Conservation (phyloP, 2,329 filamentous ascomycete species). For the Stachybotrys echinatus region DNA sequence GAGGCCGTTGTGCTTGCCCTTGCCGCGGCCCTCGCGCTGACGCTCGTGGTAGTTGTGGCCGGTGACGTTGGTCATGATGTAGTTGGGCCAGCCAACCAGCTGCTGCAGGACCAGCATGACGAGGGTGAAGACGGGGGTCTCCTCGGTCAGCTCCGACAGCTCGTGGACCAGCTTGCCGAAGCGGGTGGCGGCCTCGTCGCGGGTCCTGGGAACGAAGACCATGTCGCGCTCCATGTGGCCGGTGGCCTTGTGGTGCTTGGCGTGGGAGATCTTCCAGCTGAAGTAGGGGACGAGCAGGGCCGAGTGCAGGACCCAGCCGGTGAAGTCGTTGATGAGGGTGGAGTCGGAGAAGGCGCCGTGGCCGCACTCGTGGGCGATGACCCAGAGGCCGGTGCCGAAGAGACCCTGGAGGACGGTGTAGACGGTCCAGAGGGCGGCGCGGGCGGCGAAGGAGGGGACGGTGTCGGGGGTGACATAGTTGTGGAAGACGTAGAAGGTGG, state of each 20-base stretch:
- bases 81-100: slow-evolving; percentile 87
- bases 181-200: slow-evolving; percentile 71
- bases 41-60: slow-evolving; percentile 92
- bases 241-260: slow-evolving; percentile 99
- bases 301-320: slow-evolving; percentile 89
- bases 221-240: slow-evolving; percentile 97
- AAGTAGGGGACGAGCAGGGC: slow-evolving; percentile 91
- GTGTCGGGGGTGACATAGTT: slow-evolving; percentile 82
- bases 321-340: slow-evolving; percentile 82
- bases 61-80: slow-evolving; percentile 86
- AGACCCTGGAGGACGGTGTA: slow-evolving; percentile 84
- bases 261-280: slow-evolving; percentile 98
- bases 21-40: slow-evolving; percentile 88
- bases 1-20: slow-evolving; percentile 83
- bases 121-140: slow-evolving; percentile 82
- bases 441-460: slow-evolving; percentile 63
- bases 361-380: slow-evolving; percentile 95
- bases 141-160: slow-evolving; percentile 83
- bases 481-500: slow-evolving; percentile 84
- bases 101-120: slow-evolving; percentile 75
- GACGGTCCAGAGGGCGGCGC: slow-evolving; percentile 58
- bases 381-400: slow-evolving; percentile 91
- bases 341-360: slow-evolving; percentile 96
- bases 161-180: slow-evolving; percentile 74
- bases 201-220: slow-evolving; percentile 95